Conservation (phyloP, 2,329 filamentous ascomycete species). For the Hypoxylon sp. region DNA sequence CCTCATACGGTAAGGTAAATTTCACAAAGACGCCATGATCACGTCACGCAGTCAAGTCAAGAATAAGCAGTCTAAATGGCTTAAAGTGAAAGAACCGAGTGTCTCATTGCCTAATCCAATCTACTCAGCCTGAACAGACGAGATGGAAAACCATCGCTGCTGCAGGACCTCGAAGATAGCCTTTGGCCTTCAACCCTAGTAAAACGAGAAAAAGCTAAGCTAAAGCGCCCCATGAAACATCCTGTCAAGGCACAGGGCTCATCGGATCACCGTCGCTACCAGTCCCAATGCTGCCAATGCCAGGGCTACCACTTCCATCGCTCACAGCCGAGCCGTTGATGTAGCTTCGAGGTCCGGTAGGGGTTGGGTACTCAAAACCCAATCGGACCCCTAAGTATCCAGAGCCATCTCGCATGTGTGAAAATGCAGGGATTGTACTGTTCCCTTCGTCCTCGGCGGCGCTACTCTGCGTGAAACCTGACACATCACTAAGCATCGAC, state of each 20-base stretch:
- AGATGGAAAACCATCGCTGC: constrained; percentile 22
- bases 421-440: constrained; percentile 43
- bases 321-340: constrained; percentile 52
- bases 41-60: constrained; percentile 18
- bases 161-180: constrained; percentile 35
- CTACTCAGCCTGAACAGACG: constrained; percentile 35
- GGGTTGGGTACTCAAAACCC: constrained; percentile 51
- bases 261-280: constrained; percentile 66
- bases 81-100: constrained; percentile 46
- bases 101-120: constrained; percentile 51
- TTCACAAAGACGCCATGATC: constrained; percentile 5
- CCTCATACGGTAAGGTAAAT: background rate
- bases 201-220: constrained; percentile 23
- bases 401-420: constrained; percentile 38
- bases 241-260: constrained; percentile 60
- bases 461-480: constrained; percentile 76
- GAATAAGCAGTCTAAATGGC: background rate
- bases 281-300: constrained; percentile 63
- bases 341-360: constrained; percentile 50
- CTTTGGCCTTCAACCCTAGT: constrained; percentile 16
- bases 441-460: constrained; percentile 63
- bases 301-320: constrained; percentile 58
- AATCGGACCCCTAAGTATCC: constrained; percentile 47
- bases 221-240: constrained; percentile 20
- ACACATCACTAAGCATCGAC: constrained; percentile 77